Percentiles rank a stretch among this genome's conserved stretches.
These are phyloP conservation scores for Catunica adiposa DNA, from an alignment of 2,329 filamentous ascomycete genomes.

Conservation along the genomic window DNA sequence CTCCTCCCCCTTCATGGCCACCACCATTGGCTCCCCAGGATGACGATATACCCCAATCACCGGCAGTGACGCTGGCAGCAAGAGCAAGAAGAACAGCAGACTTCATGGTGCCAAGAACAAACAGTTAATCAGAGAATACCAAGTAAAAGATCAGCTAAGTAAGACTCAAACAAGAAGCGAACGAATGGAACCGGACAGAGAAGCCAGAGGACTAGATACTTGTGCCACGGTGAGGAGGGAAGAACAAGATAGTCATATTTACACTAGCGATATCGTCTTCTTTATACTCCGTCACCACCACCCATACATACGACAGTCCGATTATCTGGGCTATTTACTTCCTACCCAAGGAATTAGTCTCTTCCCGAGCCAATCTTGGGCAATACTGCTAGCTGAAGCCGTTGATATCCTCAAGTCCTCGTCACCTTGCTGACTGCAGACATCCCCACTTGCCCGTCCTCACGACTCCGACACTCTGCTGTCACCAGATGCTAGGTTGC, in stretches of 20 bases:
- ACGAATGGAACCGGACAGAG: neutral
- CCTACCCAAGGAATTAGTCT: too few species aligned
- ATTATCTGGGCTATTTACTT: too few species aligned
- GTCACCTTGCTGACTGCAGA: too few species aligned
- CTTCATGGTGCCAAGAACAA: neutral
- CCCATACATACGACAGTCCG: too few species aligned
- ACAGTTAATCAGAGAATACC: neutral
- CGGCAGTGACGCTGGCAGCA: neutral
- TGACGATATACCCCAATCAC: neutral
- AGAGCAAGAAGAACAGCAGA: constrained; percentile 5
- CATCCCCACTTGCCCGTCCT: neutral
- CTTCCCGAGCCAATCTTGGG: too few species aligned
- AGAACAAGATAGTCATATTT: neutral
- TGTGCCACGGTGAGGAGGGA: neutral
- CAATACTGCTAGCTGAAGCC: too few species aligned
- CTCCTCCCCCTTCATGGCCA: neutral
- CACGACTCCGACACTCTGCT: too few species aligned
- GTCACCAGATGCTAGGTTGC: too few species aligned
- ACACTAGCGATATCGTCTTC: too few species aligned
- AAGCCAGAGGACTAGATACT: neutral
- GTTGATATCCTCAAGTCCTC: too few species aligned
- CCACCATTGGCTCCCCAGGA: neutral
- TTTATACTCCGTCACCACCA: too few species aligned
- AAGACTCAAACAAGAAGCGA: neutral
- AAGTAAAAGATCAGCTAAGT: neutral